phyloP scores from a whole-genome alignment of 805 yeast genomes.

The Barnettozyma pratensis region DNA sequence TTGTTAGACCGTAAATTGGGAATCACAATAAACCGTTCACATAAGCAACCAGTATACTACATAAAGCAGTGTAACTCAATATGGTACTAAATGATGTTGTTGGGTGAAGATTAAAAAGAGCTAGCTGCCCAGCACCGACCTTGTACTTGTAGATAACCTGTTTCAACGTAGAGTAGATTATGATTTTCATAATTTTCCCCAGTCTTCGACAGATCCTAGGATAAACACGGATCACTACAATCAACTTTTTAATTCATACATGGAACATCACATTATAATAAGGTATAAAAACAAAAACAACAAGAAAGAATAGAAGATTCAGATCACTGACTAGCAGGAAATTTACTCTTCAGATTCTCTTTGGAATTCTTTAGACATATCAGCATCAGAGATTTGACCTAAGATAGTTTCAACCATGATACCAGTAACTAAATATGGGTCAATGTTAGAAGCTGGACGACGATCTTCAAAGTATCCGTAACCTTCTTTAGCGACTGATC shows the following conservation, averaged over 20 bases:
- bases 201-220: no score
- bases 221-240: background rate
- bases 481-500: slow-evolving; percentile 97
- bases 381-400: slow-evolving; percentile 92
- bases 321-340: background rate
- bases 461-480: slow-evolving; percentile 99
- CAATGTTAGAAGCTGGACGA: slow-evolving; percentile 99
- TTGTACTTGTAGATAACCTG: no score
- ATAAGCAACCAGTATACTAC: no score
- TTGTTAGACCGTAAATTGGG: no score
- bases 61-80: no score
- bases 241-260: background rate
- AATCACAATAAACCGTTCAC: no score
- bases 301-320: background rate
- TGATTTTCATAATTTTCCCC: no score
- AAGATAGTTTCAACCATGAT: slow-evolving; percentile 95
- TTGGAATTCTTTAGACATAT: slow-evolving; percentile 85
- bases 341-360: slow-evolving; percentile 48
- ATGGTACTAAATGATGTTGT: no score
- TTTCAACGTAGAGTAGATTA: no score
- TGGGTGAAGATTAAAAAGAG: no score
- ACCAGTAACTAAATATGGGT: slow-evolving; percentile 98
- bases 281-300: background rate
- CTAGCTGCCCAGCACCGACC: no score
- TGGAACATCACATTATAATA: background rate